phyloP scores from a whole-genome alignment of 441 rosid genomes.

The Populus hybrid region DNA sequence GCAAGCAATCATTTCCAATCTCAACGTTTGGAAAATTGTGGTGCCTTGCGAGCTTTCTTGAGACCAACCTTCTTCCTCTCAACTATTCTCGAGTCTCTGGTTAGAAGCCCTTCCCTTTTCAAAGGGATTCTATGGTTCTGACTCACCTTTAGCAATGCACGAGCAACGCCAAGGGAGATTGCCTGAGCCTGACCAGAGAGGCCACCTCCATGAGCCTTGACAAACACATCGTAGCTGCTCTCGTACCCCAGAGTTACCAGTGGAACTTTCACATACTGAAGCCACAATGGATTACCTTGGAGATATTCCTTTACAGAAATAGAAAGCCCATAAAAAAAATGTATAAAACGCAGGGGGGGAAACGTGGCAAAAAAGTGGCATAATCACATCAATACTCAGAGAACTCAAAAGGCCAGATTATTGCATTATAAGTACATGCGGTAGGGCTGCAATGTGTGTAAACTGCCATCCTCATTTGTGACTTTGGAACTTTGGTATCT shows the following conservation, averaged over 20 bases:
- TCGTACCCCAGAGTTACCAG: constrained; percentile 75
- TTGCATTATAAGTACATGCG: not conserved
- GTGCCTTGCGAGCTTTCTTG: constrained; percentile 96
- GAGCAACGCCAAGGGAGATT: constrained; percentile 81
- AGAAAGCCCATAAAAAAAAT: constrained; percentile 15
- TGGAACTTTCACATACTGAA: constrained; percentile 81
- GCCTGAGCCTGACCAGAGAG: constrained; percentile 98
- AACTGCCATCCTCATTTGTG: not conserved
- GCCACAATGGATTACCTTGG: constrained; percentile 94
- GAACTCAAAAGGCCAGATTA: not conserved
- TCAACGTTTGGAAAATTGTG: constrained; percentile 86
- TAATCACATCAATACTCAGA: not conserved
- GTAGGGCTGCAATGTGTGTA: not conserved
- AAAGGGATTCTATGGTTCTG: constrained; percentile 32
- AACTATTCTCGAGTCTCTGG: constrained; percentile 86
- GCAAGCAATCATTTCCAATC: not conserved
- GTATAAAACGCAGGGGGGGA: not conserved
- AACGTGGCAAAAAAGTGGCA: not conserved
- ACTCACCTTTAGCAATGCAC: constrained; percentile 80
- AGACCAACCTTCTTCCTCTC: constrained; percentile 96
- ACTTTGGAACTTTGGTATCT: not conserved
- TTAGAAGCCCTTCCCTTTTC: constrained; percentile 31
- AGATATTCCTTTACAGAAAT: constrained; percentile 69
- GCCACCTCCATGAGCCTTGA: constrained; percentile 94
- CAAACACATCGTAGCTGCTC: constrained; percentile 75